A percentile compares a stretch with the other conserved stretches of the same genome.
Conservation (phyloP, 352 stramenopile species). For the Phytophthora sansomeana region DNA sequence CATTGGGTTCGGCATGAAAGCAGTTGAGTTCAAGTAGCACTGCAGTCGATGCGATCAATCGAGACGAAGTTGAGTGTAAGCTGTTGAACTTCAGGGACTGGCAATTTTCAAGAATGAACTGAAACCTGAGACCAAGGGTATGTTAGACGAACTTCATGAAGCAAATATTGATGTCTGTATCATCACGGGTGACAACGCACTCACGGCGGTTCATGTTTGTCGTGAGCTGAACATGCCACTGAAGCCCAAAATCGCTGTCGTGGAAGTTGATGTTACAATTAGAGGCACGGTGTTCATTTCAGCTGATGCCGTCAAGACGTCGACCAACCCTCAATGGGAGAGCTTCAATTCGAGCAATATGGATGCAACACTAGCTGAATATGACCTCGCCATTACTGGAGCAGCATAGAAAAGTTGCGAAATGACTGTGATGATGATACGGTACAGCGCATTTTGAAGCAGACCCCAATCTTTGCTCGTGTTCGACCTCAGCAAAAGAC, state of each 20-base stretch:
- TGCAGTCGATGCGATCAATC: conserved; percentile 16
- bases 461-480: conserved; percentile 65
- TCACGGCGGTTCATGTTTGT: conserved; percentile 56
- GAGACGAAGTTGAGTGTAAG: conserved; percentile 50
- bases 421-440: conserved; percentile 40
- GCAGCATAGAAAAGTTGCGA: conserved; percentile 51
- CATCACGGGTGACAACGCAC: conserved; percentile 74
- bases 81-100: conserved; percentile 65
- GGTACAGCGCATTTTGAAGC: conserved; percentile 45
- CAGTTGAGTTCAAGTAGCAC: conserved; percentile 13
- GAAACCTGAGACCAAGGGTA: conserved; percentile 60
- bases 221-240: conserved; percentile 51
- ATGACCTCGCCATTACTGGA: conserved; percentile 60
- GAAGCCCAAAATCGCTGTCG: conserved; percentile 49
- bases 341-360: conserved; percentile 44
- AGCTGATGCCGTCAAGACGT: conserved; percentile 38
- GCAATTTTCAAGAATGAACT: conserved; percentile 83
- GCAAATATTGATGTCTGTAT: conserved; percentile 71
- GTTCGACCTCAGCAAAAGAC: conserved; percentile 64
- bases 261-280: conserved; percentile 39
- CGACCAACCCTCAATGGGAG: conserved; percentile 24
- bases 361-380: conserved; percentile 30
- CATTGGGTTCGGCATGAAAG: conserved; percentile 49
- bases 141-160: conserved; percentile 65
- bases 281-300: conserved; percentile 38